Percentiles rank a stretch among this genome's conserved stretches.
Evolutionary conservation across 371 early-diverging fungal genomes (phyloP).

Genomic region (Zopfochytrium polystomum): DNA sequence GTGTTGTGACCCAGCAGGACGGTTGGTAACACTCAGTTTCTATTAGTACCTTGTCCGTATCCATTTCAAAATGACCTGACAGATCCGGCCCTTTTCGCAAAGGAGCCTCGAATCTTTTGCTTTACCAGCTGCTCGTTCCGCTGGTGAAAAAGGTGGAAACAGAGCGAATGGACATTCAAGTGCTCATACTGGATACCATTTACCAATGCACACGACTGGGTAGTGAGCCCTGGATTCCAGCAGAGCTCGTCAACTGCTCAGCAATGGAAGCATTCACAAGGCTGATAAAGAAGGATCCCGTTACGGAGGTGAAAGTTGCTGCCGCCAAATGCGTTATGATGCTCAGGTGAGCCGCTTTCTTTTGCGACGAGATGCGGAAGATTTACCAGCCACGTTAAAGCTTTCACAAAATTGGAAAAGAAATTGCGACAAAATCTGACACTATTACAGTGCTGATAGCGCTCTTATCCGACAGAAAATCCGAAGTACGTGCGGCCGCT

Average conservation of each 20-base stretch:
- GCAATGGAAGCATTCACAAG: constrained; percentile 42
- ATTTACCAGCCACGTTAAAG: constrained; percentile 14
- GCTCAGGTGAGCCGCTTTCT: constrained; percentile 35
- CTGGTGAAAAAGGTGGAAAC: constrained; percentile 35
- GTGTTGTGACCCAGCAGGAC: no score
- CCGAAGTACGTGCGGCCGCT: constrained; percentile 47
- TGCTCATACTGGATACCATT: constrained; percentile 39
- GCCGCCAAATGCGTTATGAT: constrained; percentile 47
- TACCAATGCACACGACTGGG: constrained; percentile 46
- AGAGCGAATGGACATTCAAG: constrained; percentile 47
- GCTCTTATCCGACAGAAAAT: constrained; percentile 37
- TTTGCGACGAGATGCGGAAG: not conserved
- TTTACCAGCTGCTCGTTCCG: constrained; percentile 21
- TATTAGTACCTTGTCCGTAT: no score
- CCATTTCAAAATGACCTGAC: not conserved
- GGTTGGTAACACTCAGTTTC: constrained; percentile 2
- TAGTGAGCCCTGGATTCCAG: constrained; percentile 28
- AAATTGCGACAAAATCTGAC: constrained; percentile 32
- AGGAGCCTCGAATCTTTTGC: constrained; percentile 34
- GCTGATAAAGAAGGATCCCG: constrained; percentile 31
- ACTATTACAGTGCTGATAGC: constrained; percentile 38
- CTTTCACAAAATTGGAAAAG: constrained; percentile 44
- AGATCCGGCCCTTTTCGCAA: not conserved
- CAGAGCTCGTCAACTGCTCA: constrained; percentile 34
- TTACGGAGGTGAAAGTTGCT: constrained; percentile 42